phyloP scores from a whole-genome alignment of 1,284 basidiomycete genomes.

The Inonotus obliquus region DNA sequence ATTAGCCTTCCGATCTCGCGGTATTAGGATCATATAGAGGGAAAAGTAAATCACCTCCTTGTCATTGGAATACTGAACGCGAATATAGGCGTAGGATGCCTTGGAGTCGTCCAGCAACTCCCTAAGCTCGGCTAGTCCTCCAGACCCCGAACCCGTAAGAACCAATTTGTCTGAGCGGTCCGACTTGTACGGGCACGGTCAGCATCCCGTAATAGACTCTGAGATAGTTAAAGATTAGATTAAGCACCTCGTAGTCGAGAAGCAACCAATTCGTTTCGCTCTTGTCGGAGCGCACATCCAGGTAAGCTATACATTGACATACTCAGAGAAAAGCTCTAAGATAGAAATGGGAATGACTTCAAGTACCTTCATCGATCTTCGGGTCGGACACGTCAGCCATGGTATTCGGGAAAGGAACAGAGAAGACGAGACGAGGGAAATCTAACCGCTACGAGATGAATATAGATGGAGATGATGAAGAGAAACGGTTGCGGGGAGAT shows the following conservation, averaged over 20 bases:
- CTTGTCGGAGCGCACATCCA: conserved; percentile 79
- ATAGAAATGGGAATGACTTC: conserved; percentile 20
- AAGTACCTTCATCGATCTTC: conserved; percentile 69
- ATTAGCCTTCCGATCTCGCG: neutral
- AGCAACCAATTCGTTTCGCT: conserved; percentile 83
- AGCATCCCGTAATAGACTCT: too few relatives aligned
- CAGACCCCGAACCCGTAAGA: conserved; percentile 73
- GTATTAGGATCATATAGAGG: neutral
- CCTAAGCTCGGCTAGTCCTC: conserved; percentile 72
- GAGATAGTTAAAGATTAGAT: conserved; percentile 12
- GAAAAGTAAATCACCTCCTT: conserved; percentile 42
- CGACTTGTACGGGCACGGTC: conserved; percentile 37
- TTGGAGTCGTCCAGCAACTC: conserved; percentile 68
- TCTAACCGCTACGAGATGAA: neutral
- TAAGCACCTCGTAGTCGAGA: conserved; percentile 74
- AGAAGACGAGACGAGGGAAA: neutral
- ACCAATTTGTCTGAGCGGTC: conserved; percentile 81
- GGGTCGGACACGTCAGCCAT: conserved; percentile 86
- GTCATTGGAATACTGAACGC: conserved; percentile 82
- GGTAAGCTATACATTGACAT: conserved; percentile 59
- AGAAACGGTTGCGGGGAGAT: neutral
- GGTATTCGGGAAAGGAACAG: conserved; percentile 16
- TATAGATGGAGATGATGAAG: neutral
- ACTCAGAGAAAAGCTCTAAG: conserved; percentile 18
- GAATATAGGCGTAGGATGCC: conserved; percentile 80